phyloP scores from a whole-genome alignment of 768 basidiomycete species.

The Pluteus cervinus region DNA sequence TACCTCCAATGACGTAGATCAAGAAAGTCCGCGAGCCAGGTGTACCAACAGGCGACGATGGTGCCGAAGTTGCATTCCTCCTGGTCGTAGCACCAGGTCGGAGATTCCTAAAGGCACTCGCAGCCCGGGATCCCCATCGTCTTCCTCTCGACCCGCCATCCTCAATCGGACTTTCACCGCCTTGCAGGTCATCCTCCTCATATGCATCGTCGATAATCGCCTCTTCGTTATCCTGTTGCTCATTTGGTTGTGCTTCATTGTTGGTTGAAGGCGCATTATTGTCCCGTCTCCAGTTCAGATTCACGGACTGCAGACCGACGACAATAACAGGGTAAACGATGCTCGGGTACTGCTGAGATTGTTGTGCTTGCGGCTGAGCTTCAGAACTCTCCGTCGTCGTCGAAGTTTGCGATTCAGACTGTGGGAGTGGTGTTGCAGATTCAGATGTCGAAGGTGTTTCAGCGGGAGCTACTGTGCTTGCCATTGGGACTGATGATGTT shows the following conservation, averaged over 20 bases:
- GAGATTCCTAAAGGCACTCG: slow-evolving; percentile 54
- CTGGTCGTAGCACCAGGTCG: slow-evolving; percentile 30
- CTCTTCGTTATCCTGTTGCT: slow-evolving; percentile 9
- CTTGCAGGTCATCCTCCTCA: slow-evolving; percentile 4
- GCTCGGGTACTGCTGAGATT: no score
- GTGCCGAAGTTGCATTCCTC: slow-evolving; percentile 12
- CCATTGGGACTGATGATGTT: background rate
- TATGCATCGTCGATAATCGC: slow-evolving; percentile 6
- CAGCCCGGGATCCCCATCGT: slow-evolving; percentile 58
- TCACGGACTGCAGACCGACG: slow-evolving; percentile 75
- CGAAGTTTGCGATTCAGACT: slow-evolving; percentile 5
- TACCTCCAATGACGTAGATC: slow-evolving; percentile 86
- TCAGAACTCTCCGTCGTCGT: slow-evolving; percentile 5
- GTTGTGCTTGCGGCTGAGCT: slow-evolving; percentile 14
- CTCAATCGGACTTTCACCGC: background rate
- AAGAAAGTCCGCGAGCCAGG: slow-evolving; percentile 68
- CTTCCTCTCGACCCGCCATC: slow-evolving; percentile 9
- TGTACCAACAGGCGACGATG: slow-evolving; percentile 9
- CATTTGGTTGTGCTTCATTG: slow-evolving; percentile 10
- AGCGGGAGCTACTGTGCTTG: slow-evolving; percentile 10
- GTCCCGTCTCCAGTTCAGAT: slow-evolving; percentile 34
- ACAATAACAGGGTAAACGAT: slow-evolving; percentile 83
- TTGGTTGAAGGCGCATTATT: slow-evolving; percentile 14
- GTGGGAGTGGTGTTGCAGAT: slow-evolving; percentile 2
- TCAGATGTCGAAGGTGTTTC: slow-evolving; percentile 10